Conservation (phyloP, 148 eudicot genomes). For the Heliamphora exappendiculata region DNA sequence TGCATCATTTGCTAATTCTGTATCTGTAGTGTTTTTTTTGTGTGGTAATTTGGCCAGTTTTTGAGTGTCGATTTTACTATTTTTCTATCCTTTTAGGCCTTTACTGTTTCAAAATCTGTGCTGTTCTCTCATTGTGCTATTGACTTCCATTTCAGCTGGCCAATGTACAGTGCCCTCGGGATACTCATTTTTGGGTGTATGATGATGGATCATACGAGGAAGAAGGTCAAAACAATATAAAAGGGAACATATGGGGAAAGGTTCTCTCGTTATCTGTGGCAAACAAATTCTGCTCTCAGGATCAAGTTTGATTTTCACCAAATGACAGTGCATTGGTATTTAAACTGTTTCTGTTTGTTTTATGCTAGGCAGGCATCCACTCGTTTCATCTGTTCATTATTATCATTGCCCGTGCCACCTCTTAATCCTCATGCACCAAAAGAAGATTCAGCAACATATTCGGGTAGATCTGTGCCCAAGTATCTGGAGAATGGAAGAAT, state of each 20-base stretch:
- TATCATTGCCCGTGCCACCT: constrained; percentile 90
- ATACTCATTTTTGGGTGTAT: constrained; percentile 98
- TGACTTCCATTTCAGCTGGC: constrained; percentile 69
- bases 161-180: constrained; percentile 95
- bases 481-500: constrained; percentile 64
- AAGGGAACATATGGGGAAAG: constrained; percentile 99
- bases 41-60: neutral
- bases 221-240: constrained; percentile 96
- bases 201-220: constrained; percentile 99
- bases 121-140: too few relatives aligned
- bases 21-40: neutral
- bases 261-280: constrained; percentile 23
- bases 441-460: constrained; percentile 81
- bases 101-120: neutral
- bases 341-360: too few relatives aligned
- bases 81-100: neutral
- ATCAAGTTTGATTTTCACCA: neutral
- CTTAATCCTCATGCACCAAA: constrained; percentile 62
- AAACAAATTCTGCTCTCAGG: neutral
- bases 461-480: constrained; percentile 61
- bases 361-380: constrained; percentile 78
- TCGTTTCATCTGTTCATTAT: constrained; percentile 64
- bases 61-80: neutral
- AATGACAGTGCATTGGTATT: neutral
- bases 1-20: neutral